A percentile compares a stretch with the other conserved stretches of the same genome.
phyloP scores from a whole-genome alignment of 345 rosid genomes.

The Brassica nigra region DNA sequence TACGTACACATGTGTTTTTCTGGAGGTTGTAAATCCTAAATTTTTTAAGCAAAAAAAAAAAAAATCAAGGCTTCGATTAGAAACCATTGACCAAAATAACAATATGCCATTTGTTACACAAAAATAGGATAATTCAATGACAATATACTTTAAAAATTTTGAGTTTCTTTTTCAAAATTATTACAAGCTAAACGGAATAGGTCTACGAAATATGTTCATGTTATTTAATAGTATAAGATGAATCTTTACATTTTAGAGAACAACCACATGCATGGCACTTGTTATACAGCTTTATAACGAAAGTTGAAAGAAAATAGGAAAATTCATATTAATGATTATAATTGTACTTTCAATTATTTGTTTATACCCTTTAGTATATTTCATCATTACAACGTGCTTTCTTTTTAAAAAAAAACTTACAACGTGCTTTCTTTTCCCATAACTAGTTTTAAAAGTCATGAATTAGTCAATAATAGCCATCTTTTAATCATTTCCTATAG shows the following conservation, averaged over 20 bases:
- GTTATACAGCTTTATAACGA: conserved; percentile 1
- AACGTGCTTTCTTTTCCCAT: conserved; percentile 19
- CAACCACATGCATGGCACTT: conserved; percentile 27
- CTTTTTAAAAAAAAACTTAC: background rate
- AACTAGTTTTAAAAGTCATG: conserved; percentile 12
- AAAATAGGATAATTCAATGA: background rate
- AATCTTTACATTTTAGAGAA: background rate
- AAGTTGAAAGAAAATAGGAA: background rate
- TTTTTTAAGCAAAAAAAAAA: no score
- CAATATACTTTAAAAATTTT: background rate
- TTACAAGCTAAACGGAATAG: background rate
- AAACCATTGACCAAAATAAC: background rate
- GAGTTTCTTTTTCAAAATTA: background rate
- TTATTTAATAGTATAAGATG: background rate
- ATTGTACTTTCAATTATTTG: conserved; percentile 34
- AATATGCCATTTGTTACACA: background rate
- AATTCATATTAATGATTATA: conserved; percentile 22
- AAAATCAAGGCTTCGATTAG: background rate
- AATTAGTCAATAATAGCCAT: conserved; percentile 28
- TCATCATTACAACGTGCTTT: conserved; percentile 31
- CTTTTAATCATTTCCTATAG: conserved; percentile 31
- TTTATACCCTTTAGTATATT: conserved; percentile 14
- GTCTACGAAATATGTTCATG: background rate
- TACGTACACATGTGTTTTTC: background rate
- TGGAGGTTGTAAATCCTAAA: background rate